These are phyloP conservation scores for Karstenula rhodostoma DNA, from an alignment of 2,329 filamentous ascomycete genomes.

Conservation along the genomic window DNA sequence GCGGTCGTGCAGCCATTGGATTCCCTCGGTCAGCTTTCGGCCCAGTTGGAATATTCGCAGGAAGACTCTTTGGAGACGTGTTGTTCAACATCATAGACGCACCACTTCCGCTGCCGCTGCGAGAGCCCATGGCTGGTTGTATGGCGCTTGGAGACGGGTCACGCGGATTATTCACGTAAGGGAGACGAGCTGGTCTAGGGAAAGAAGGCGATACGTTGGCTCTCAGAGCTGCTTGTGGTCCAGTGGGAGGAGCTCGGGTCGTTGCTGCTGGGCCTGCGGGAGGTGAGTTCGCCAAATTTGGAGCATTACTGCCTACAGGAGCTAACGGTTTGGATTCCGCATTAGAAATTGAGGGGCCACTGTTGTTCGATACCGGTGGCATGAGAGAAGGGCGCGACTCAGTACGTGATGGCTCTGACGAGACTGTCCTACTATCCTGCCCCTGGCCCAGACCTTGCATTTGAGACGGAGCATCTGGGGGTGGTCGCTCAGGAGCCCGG, in stretches of 20 bases:
- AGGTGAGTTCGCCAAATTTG: conserved; percentile 34
- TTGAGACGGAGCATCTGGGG: conserved; percentile 22
- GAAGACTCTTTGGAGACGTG: conserved; percentile 47
- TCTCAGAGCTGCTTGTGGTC: conserved; percentile 43
- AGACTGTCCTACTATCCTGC: conserved; percentile 29
- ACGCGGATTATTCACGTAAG: conserved; percentile 36
- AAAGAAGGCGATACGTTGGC: conserved; percentile 45
- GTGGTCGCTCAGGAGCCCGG: conserved; percentile 38
- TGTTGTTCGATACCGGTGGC: conserved; percentile 18
- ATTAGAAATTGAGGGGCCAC: conserved; percentile 22
- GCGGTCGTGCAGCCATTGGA: conserved; percentile 38
- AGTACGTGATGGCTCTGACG: conserved; percentile 29
- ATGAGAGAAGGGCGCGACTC: conserved; percentile 33
- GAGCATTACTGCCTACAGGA: conserved; percentile 10
- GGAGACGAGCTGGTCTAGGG: conserved; percentile 35
- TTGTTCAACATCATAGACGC: conserved; percentile 31
- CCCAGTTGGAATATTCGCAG: conserved; percentile 51
- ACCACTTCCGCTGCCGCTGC: conserved; percentile 26
- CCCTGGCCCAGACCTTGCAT: conserved; percentile 5
- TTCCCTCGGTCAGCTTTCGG: conserved; percentile 48
- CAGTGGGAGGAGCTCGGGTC: conserved; percentile 40
- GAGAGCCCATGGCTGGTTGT: conserved; percentile 35
- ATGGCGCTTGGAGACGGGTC: conserved; percentile 38
- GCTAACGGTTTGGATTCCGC: conserved; percentile 24
- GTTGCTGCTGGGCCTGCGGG: conserved; percentile 41